These are phyloP conservation scores for Ceratobasidium sp. DNA, from an alignment of 1,284 basidiomycete genomes.

Conservation along the genomic window DNA sequence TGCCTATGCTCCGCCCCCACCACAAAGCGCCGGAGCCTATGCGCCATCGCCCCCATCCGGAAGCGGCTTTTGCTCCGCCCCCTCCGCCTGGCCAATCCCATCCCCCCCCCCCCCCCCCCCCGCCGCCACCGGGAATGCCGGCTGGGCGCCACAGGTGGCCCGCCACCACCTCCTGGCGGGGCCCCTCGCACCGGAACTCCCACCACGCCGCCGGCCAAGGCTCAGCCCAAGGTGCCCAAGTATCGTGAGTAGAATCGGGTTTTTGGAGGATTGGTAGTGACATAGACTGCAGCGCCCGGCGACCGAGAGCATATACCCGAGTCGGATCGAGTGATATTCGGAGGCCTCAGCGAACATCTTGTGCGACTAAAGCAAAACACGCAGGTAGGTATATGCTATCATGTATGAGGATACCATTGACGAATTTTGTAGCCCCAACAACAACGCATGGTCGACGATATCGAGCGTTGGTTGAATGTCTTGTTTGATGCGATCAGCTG, in stretches of 20 bases:
- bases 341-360: slow-evolving; percentile 68
- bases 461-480: slow-evolving; percentile 84
- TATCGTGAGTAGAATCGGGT: slow-evolving; percentile 70
- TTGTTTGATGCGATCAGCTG: slow-evolving; percentile 93
- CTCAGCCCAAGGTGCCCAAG: slow-evolving; percentile 62
- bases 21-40: slow-evolving; percentile 46
- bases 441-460: slow-evolving; percentile 85
- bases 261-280: slow-evolving; percentile 52
- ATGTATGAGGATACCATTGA: slow-evolving; percentile 31
- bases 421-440: slow-evolving; percentile 67
- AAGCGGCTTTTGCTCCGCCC: slow-evolving; percentile 51
- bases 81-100: slow-evolving; percentile 46
- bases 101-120: slow-evolving; percentile 47
- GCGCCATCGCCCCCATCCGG: slow-evolving; percentile 54
- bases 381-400: slow-evolving; percentile 60
- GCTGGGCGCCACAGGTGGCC: slow-evolving; percentile 38
- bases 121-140: slow-evolving; percentile 29
- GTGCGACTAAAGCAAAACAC: slow-evolving; percentile 69
- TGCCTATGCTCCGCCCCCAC: slow-evolving; percentile 49
- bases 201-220: slow-evolving; percentile 49
- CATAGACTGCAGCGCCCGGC: slow-evolving; percentile 68
- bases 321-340: slow-evolving; percentile 68
- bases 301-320: slow-evolving; percentile 91
- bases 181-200: slow-evolving; percentile 52
- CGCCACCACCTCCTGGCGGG: slow-evolving; percentile 44